phyloP scores from a whole-genome alignment of 1,139 yeast genomes.

The Sugiyamaella japonica region DNA sequence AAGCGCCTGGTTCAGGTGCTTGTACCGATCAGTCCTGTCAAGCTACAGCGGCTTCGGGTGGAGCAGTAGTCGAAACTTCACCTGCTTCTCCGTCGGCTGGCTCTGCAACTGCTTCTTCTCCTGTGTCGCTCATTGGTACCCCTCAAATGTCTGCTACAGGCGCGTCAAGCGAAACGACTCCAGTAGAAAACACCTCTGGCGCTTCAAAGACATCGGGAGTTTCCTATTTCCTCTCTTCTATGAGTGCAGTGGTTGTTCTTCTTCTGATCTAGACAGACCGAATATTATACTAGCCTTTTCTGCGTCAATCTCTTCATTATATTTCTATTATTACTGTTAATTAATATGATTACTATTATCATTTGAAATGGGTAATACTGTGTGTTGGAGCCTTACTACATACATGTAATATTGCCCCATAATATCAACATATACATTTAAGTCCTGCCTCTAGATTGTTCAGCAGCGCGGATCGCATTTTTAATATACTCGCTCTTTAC shows the following conservation, averaged over 20 bases:
- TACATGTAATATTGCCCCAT: too few relatives aligned
- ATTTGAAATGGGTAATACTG: too few relatives aligned
- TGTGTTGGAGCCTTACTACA: too few relatives aligned
- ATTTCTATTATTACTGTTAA: too few relatives aligned
- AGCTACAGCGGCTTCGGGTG: background rate
- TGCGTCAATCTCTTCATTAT: background rate
- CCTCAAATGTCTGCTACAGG: background rate
- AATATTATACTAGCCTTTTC: background rate
- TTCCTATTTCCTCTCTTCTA: background rate
- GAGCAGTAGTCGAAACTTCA: background rate
- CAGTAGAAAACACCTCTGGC: background rate
- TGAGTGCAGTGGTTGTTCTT: background rate
- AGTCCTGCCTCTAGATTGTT: background rate
- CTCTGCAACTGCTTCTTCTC: background rate
- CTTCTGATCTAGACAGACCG: background rate
- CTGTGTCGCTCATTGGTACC: background rate
- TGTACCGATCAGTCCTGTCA: background rate
- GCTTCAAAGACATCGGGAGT: background rate
- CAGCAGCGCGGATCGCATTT: background rate
- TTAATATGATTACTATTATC: too few relatives aligned
- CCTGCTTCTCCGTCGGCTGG: background rate
- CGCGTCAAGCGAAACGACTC: background rate
- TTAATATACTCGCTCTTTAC: constrained; percentile 15
- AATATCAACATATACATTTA: background rate
- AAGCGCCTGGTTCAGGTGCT: background rate